phyloP scores from a whole-genome alignment of 495 filamentous ascomycete species.

The Aspergillus sclerotiicarbonarius region DNA sequence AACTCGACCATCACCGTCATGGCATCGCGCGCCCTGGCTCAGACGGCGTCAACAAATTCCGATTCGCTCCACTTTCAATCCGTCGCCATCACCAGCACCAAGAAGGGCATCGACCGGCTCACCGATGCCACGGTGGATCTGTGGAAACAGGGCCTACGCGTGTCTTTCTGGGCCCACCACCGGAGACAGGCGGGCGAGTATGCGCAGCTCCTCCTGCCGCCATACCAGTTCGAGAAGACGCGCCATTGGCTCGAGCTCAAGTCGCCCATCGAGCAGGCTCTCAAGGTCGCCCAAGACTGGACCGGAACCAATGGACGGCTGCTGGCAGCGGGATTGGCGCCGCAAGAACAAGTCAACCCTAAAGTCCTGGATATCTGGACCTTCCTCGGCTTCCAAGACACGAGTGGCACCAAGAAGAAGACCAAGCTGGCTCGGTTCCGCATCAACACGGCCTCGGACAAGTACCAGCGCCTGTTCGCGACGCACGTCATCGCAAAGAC shows the following conservation, averaged over 20 bases:
- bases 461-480: constrained; percentile 33
- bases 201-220: constrained; percentile 38
- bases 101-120: constrained; percentile 26
- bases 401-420: constrained; percentile 12
- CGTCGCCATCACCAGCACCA: constrained; percentile 30
- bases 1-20: constrained; percentile 44
- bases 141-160: constrained; percentile 42
- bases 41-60: background rate
- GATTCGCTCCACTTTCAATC: constrained; percentile 36
- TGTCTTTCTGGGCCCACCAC: constrained; percentile 48
- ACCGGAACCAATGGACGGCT: background rate
- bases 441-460: constrained; percentile 40
- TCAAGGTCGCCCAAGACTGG: background rate
- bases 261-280: background rate
- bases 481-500: constrained; percentile 45
- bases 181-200: constrained; percentile 30
- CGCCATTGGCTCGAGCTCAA: constrained; percentile 36
- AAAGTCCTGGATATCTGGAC: constrained; percentile 24
- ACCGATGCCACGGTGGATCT: constrained; percentile 39
- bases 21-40: constrained; percentile 29
- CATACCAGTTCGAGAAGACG: constrained; percentile 51
- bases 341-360: background rate
- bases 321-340: background rate
- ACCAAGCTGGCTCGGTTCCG: constrained; percentile 29
- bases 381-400: constrained; percentile 43